Evolutionary conservation across 176 grass and related monocot genomes (phyloP).

Genomic region (Dactylis glomerata): DNA sequence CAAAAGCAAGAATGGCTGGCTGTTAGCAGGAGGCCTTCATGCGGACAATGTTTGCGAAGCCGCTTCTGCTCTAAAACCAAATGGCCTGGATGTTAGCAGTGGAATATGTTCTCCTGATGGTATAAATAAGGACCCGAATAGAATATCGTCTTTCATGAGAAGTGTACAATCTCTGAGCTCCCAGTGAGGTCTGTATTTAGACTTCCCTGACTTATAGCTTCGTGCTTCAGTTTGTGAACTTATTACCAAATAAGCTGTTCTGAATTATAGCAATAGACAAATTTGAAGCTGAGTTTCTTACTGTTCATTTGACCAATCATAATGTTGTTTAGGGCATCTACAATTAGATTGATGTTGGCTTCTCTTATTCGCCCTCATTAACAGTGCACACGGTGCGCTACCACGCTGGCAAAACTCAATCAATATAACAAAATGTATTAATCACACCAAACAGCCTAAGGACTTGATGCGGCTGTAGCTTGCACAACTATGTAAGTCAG

Average conservation of each 20-base stretch:
- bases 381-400: not conserved
- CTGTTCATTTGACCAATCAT: not conserved
- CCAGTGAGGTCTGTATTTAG: not conserved
- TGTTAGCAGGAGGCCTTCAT: slow-evolving; percentile 71
- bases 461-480: not conserved
- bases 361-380: not conserved
- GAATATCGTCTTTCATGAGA: slow-evolving; percentile 63
- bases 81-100: slow-evolving; percentile 88
- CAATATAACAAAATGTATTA: not conserved
- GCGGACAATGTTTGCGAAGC: slow-evolving; percentile 59
- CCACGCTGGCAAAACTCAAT: not conserved
- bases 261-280: not conserved
- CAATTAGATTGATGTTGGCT: not conserved
- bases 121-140: slow-evolving; percentile 60
- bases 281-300: not conserved
- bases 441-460: not conserved
- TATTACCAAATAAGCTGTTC: not conserved
- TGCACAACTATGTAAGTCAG: not conserved
- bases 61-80: slow-evolving; percentile 45
- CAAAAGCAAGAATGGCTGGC: slow-evolving; percentile 65
- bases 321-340: not conserved
- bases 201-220: not conserved
- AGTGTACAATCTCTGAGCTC: slow-evolving; percentile 35
- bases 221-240: not conserved
- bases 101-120: slow-evolving; percentile 76